phyloP scores from a whole-genome alignment of 1,284 basidiomycete genomes.

The Boletus smithii region DNA sequence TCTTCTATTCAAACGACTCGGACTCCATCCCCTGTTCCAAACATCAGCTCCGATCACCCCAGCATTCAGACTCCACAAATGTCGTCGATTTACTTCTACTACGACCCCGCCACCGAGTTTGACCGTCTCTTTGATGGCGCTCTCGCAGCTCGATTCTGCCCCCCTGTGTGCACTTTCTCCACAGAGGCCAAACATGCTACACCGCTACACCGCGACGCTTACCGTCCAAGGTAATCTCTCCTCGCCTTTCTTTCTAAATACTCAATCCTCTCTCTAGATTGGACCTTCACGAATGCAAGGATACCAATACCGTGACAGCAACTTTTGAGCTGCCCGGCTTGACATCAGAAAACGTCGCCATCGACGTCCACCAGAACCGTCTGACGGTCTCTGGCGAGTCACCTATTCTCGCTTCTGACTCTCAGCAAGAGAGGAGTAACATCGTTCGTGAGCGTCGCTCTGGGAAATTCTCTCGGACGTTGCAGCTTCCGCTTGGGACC shows the following conservation, averaged over 20 bases:
- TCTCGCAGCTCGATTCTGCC: not conserved
- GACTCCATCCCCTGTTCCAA: too few relatives aligned
- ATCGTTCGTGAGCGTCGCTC: slow-evolving; percentile 36
- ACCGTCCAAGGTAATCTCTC: slow-evolving; percentile 3
- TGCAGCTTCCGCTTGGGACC: slow-evolving; percentile 37
- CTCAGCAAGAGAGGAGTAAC: slow-evolving; percentile 32
- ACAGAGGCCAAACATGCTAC: not conserved
- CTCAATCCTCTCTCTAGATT: slow-evolving; percentile 21
- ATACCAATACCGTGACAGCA: slow-evolving; percentile 37
- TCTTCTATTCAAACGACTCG: too few relatives aligned
- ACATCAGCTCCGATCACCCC: too few relatives aligned
- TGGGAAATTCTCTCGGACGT: slow-evolving; percentile 38
- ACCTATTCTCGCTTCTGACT: slow-evolving; percentile 15
- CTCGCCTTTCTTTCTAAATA: not conserved
- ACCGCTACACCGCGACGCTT: not conserved
- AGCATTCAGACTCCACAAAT: too few relatives aligned
- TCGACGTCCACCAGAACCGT: slow-evolving; percentile 38
- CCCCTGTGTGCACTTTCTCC: not conserved
- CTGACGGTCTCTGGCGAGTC: slow-evolving; percentile 40
- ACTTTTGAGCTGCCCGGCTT: slow-evolving; percentile 46
- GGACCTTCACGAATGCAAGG: slow-evolving; percentile 35
- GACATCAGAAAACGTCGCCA: slow-evolving; percentile 38
- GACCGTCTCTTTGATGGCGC: slow-evolving; percentile 14
- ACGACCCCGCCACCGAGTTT: slow-evolving; percentile 5
- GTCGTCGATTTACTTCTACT: slow-evolving; percentile 8